Conservation (phyloP, 345 rosid genomes). For the Cochlearia excelsa region DNA sequence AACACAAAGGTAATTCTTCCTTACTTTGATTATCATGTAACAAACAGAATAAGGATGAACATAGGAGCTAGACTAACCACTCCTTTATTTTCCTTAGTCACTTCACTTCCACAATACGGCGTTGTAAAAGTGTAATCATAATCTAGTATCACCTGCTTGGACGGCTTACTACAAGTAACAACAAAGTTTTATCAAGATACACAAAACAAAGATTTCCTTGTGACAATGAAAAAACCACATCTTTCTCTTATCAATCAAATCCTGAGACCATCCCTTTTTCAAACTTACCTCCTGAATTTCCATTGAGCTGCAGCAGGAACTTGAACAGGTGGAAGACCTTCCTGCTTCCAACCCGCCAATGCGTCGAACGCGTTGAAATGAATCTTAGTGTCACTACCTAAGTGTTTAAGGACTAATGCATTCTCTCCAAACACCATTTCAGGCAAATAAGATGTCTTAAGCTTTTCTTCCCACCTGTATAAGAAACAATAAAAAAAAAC, state of each 20-base stretch:
- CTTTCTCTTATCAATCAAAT: background rate
- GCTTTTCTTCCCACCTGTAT: constrained; percentile 80
- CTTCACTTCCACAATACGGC: constrained; percentile 82
- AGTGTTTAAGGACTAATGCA: constrained; percentile 58
- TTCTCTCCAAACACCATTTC: constrained; percentile 93
- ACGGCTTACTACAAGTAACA: constrained; percentile 75
- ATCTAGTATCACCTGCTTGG: constrained; percentile 84
- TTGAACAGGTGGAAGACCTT: constrained; percentile 83
- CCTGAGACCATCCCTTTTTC: background rate
- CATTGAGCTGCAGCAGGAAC: constrained; percentile 93
- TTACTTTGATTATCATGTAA: background rate
- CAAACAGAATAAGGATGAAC: background rate
- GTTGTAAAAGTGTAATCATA: constrained; percentile 97
- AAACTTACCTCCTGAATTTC: constrained; percentile 76
- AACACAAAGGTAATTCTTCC: background rate
- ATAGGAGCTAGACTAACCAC: constrained; percentile 40
- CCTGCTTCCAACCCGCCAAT: constrained; percentile 74
- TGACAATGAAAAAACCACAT: background rate
- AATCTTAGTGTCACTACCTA: constrained; percentile 50
- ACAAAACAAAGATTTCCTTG: background rate
- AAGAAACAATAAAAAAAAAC: constrained; percentile 6
- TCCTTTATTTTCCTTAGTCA: constrained; percentile 41
- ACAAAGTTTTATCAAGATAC: constrained; percentile 13
- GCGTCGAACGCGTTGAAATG: constrained; percentile 92
- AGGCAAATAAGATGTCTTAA: constrained; percentile 71